Conservation (phyloP, 1,284 basidiomycete species). For the Moesziomyces sp. region DNA sequence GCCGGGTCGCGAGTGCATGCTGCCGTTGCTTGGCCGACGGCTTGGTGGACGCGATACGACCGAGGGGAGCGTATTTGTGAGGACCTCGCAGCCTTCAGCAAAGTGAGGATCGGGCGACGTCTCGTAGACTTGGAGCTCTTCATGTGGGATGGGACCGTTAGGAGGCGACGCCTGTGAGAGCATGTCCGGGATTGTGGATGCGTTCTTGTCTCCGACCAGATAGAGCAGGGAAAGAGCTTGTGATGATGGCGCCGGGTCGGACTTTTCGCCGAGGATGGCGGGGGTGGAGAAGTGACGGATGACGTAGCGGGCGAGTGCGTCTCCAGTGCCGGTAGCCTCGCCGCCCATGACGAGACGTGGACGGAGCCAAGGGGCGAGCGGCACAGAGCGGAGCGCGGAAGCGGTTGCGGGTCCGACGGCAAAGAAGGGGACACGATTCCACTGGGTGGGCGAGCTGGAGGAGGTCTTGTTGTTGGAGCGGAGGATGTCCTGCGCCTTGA, state of each 20-base stretch:
- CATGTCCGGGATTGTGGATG: constrained; percentile 48
- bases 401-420: constrained; percentile 63
- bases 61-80: constrained; percentile 46
- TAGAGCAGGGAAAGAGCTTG: constrained; percentile 46
- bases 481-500: constrained; percentile 23
- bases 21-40: constrained; percentile 36
- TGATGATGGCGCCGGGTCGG: constrained; percentile 10
- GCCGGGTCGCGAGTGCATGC: constrained; percentile 18
- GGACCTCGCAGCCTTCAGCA: constrained; percentile 43
- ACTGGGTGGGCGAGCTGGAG: constrained; percentile 38
- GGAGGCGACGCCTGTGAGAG: constrained; percentile 34
- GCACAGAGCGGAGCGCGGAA: constrained; percentile 39
- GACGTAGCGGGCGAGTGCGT: constrained; percentile 55
- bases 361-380: constrained; percentile 44
- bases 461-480: constrained; percentile 24
- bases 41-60: constrained; percentile 38
- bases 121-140: constrained; percentile 60
- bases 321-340: constrained; percentile 59
- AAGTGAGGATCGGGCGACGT: constrained; percentile 53
- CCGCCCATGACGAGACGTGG: constrained; percentile 56
- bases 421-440: constrained; percentile 62
- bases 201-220: constrained; percentile 63
- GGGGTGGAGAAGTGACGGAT: constrained; percentile 42
- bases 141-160: constrained; percentile 39
- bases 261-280: constrained; percentile 22